Base-by-base conservation (phyloP, 768 basidiomycete genomes). In the Podaxis rugospora region DNA sequence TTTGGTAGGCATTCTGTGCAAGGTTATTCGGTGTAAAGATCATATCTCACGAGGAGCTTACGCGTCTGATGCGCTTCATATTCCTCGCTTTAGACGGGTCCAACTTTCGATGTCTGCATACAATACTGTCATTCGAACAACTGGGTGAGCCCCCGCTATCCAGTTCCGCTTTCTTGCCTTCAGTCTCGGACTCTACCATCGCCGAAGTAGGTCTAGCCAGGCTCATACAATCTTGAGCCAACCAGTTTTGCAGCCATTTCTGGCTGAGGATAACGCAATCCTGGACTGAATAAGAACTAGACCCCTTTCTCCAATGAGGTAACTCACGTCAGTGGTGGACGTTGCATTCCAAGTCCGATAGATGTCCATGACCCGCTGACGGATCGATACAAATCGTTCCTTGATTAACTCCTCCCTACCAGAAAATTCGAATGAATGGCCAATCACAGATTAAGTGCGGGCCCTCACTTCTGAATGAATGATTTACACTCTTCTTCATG, bases 1-100 rank as follows among this genome's bases (percentile, higher is more conserved):
- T 71, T 37, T 76, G 57, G 63, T 78, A 80, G 18, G 80, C 78
- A 49, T 68, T 65, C 86, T 87, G 64, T 52, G 39, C 10, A 28
- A 46, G 42, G 36, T 40, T 5, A 14, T 58, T 16, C 42, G 18
- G 27, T 13, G 27, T 18, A 23, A 21, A 32, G 36, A 7, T n/a
- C 39, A 25, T 49, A 46, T 47, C n/a, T 25, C 55, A 35, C 37
- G 47, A 47, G 47, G 10, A 7, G 65, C 69, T 44, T 51, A 90
- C 89, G 68, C 75, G 70, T 25, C 75, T 79, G 44, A 95, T 80
- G 52, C 86, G 80, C 67, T 92, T 93, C 84, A 93, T 88, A 63
- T 81, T 73, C 47, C 68, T 65, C 3, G 81, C 79, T 68, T 83
- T 86, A 23, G 65, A 66, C 10, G 90, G 90, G 71, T 91, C 80